phyloP scores from a whole-genome alignment of 2,329 filamentous ascomycete species.

The Fonsecaea monophora region DNA sequence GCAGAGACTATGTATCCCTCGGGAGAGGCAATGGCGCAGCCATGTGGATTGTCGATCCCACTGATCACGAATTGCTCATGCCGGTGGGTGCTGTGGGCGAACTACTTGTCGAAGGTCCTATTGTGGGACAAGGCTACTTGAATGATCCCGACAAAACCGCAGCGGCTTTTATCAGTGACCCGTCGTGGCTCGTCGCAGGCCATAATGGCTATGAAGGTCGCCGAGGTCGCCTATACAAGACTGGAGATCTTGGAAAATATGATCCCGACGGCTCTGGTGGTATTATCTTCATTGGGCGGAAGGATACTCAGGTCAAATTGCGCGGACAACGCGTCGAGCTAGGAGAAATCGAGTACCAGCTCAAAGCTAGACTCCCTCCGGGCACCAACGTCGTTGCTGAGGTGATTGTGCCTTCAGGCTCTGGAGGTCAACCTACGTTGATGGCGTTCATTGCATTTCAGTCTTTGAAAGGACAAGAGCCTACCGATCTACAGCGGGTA shows the following conservation, averaged over 20 bases:
- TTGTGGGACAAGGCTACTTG: slow-evolving; percentile 56
- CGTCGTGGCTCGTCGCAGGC: slow-evolving; percentile 45
- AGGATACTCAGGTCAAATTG: slow-evolving; percentile 52
- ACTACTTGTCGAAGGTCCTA: slow-evolving; percentile 56
- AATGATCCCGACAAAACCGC: slow-evolving; percentile 49
- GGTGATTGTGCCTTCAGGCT: slow-evolving; percentile 55
- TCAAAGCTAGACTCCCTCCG: slow-evolving; percentile 47
- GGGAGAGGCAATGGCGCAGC: slow-evolving; percentile 47
- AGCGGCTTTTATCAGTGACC: slow-evolving; percentile 47
- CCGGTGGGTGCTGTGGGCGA: slow-evolving; percentile 58
- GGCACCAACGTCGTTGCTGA: slow-evolving; percentile 51
- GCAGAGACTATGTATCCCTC: slow-evolving; percentile 49
- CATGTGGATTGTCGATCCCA: slow-evolving; percentile 52
- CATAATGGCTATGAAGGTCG: slow-evolving; percentile 41
- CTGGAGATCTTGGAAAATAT: slow-evolving; percentile 51
- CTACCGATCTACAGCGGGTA: slow-evolving; percentile 13
- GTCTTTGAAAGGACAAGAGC: slow-evolving; percentile 8
- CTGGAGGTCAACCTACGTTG: slow-evolving; percentile 52
- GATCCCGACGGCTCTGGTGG: slow-evolving; percentile 48
- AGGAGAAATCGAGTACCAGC: slow-evolving; percentile 50
- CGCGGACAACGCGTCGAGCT: slow-evolving; percentile 54
- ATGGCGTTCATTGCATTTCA: slow-evolving; percentile 51
- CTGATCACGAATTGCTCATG: slow-evolving; percentile 48
- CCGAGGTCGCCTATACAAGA: slow-evolving; percentile 49
- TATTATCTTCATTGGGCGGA: slow-evolving; percentile 49